A percentile compares a stretch with the other conserved stretches of the same genome.
phyloP scores from a whole-genome alignment of 169 alveolate species.

The Ichthyophthirius multifiliis region DNA sequence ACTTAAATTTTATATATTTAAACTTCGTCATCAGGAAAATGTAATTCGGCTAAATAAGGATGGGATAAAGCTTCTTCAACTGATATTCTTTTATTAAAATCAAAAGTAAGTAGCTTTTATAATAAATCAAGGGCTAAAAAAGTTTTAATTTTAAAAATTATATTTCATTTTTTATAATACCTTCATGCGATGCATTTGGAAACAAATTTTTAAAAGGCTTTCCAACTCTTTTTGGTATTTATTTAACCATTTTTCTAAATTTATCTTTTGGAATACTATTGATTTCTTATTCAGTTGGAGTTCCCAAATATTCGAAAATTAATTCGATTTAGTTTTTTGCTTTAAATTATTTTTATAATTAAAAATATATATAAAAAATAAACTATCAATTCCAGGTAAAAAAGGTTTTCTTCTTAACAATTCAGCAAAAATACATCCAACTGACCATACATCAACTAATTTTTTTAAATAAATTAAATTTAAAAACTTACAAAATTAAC shows the following conservation, averaged over 20 bases:
- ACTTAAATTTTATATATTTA: no score
- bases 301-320: slow-evolving; percentile 71
- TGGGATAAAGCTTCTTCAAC: slow-evolving; percentile 76
- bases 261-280: slow-evolving; percentile 65
- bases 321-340: slow-evolving; percentile 68
- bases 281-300: slow-evolving; percentile 68
- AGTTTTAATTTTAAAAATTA: not conserved
- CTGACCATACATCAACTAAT: slow-evolving; percentile 83
- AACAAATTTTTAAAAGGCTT: slow-evolving; percentile 39
- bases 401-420: slow-evolving; percentile 78
- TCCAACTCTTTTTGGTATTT: slow-evolving; percentile 43
- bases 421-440: slow-evolving; percentile 89
- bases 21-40: slow-evolving; percentile 72
- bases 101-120: slow-evolving; percentile 54
- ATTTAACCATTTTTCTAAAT: slow-evolving; percentile 53
- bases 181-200: slow-evolving; percentile 26
- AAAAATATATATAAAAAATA: not conserved
- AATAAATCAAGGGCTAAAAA: slow-evolving; percentile 65
- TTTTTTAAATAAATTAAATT: not conserved
- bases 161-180: not conserved
- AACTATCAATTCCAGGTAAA: slow-evolving; percentile 67
- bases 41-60: slow-evolving; percentile 71
- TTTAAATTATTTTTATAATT: not conserved
- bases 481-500: slow-evolving; percentile 21
- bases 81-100: slow-evolving; percentile 67